These are phyloP conservation scores for Medicago arabica DNA, from an alignment of 306 rosid genomes.

Conservation along the genomic window DNA sequence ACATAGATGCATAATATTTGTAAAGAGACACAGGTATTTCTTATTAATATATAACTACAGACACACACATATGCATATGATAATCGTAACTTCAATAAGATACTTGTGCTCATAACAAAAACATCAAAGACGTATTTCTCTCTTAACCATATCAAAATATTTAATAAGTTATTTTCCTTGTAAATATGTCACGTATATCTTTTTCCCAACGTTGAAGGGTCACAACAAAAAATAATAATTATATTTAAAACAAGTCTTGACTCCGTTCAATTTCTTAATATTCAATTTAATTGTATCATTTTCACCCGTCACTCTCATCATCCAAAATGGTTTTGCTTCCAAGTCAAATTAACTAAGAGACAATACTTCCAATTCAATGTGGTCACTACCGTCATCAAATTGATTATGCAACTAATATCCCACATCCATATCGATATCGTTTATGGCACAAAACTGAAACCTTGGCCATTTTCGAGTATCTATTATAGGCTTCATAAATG, in stretches of 20 bases:
- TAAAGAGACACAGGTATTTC: not conserved
- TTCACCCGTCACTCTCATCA: not conserved
- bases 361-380: not conserved
- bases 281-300: conserved; percentile 10
- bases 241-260: not conserved
- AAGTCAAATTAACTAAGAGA: not conserved
- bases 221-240: not conserved
- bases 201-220: not conserved
- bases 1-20: not conserved
- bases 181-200: not conserved
- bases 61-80: not conserved
- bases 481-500: not conserved
- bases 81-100: no score
- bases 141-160: no score
- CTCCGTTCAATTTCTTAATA: not conserved
- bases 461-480: not conserved
- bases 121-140: no score
- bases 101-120: no score
- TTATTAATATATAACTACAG: no score
- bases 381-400: not conserved
- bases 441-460: not conserved
- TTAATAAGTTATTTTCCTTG: not conserved
- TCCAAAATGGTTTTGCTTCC: not conserved
- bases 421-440: not conserved
- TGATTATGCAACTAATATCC: not conserved